Base-by-base conservation (phyloP, 2,329 filamentous ascomycete genomes). In the Exserohilum turcica region DNA sequence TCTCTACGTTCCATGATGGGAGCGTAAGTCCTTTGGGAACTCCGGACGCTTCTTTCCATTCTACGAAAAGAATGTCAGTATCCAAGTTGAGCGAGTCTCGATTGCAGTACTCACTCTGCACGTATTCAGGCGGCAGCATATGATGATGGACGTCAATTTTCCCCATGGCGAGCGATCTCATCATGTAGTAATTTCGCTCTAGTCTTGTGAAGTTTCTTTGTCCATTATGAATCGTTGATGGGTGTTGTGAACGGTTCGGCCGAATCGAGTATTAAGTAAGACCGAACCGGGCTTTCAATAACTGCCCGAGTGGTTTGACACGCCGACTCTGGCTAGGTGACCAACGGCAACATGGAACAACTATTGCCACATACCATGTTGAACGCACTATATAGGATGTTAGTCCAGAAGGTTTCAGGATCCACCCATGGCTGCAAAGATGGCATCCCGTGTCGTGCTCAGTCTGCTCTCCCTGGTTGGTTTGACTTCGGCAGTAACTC, bases 91-190 rank as follows among this genome's bases (percentile, higher is more conserved):
- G 27, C 48, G 4, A 3, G 27, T 45, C 8, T 35, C 1, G 15
- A 6, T 16, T 27, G 16, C 5, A 13, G 28, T 18, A 28, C 39
- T 38, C 36, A 45, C 40, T 45, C 33, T 52, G 15, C 18, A 43
- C 47, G 28, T 59, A 62, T 27, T 50, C 47, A 13, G 27, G 9
- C 8, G 47, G 47, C 3, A 50, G 47, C 32, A 50, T 43, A 38
- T 50, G 62, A 42, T 66, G 62, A 38, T 65, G 62, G 12, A 54
- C 54, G 44, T 66, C 64, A 18, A 65, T 57, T 33, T 56, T 65
- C 12, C 44, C 38, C 43, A 56, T 52, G 15, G 6, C 24, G 32
- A 37, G 5, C 16, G 18, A 2, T 13, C 8, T 12, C 8, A 37
- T 45, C 3, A 2, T 24, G 21, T 5, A n/a, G 13, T 43, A 29